Evolutionary conservation across 1,284 basidiomycete genomes (phyloP), one percentile per base, ranked within the genome.

Genomic region (Ceratobasidium sp.): DNA sequence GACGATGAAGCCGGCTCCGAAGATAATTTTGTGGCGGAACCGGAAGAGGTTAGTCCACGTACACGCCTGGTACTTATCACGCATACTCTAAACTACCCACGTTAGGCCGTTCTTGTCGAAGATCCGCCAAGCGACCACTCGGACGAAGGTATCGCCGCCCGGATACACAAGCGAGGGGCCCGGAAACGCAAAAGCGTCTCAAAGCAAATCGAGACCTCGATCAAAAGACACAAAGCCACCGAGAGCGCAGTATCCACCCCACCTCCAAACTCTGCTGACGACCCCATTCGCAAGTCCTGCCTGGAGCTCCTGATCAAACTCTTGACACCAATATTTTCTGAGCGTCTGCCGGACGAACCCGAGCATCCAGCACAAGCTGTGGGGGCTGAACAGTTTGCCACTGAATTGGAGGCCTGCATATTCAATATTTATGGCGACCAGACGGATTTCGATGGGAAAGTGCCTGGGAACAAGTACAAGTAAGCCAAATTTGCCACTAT

Each of bases 401-500:
- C 78, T 58, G 85, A 87, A 66, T 82, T 92, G 70, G 90, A 92
- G 77, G 80, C 82, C 72, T 87, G 83, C 75, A 77, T 91, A 49
- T 91, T 84, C 75, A 87, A 89, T 56, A 82, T 83, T 56, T 90
- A 90, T 74, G 80, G 84, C 71, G 90, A 92, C 75, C 85, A 83
- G 36, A 92, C 93, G 78, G 91, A 89, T 78, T 78, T 80, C 72
- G 88, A 89, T 54, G 83, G 83, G 72, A 83, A 80, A 56, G 79
- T 82, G 72, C 90, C 89, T 69, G 89, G 83, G 29, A 79, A 81
- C 53, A 91, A 90, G 74, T 92, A 92, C 79, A 92, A 91, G 90
- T 90, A 76, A 72, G 88, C 81, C 49, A 71, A 50, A 29, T 47
- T 21, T 33, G 56, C 39, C 27, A 60, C 57, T 14, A 13, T 50